These are phyloP conservation scores for Pseudoscleropodium purum DNA, from an alignment of 225 moss, liverwort and hornwort genomes.

Conservation along the genomic window DNA sequence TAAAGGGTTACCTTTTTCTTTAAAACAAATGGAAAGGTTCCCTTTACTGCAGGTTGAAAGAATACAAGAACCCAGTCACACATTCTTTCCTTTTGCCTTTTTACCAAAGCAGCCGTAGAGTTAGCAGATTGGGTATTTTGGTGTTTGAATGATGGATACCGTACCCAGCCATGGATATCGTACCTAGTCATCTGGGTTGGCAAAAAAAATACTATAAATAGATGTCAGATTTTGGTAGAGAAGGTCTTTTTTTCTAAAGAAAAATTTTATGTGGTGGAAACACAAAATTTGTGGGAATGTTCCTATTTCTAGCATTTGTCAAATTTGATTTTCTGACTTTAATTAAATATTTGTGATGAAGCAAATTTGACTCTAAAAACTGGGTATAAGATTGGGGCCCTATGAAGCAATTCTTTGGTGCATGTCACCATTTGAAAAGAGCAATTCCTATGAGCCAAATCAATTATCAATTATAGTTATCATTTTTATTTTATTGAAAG, in stretches of 20 bases:
- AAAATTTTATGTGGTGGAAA: accelerated
- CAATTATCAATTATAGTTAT: not conserved
- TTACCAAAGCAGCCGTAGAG: not conserved
- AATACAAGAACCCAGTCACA: too few relatives aligned
- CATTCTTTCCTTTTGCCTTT: not conserved
- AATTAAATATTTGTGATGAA: not conserved
- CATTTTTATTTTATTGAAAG: not conserved
- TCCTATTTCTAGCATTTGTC: accelerated
- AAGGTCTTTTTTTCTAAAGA: not conserved
- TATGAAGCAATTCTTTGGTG: accelerated
- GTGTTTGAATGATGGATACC: not conserved
- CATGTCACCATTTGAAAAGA: too few relatives aligned
- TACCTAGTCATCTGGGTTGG: not conserved
- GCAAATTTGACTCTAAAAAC: too few relatives aligned
- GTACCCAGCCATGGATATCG: not conserved
- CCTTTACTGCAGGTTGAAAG: too few relatives aligned
- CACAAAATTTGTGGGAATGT: not conserved
- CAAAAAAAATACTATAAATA: not conserved
- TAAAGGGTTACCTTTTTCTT: too few relatives aligned
- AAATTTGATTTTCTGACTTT: too few relatives aligned
- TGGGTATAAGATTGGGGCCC: accelerated
- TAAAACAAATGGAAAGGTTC: too few relatives aligned
- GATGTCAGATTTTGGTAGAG: too few relatives aligned
- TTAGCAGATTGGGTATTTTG: not conserved
- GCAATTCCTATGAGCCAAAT: accelerated